Evolutionary conservation across 2,329 filamentous ascomycete species (phyloP), one percentile per base, ranked within the genome.

Genomic region (Metarhizium brunneum): DNA sequence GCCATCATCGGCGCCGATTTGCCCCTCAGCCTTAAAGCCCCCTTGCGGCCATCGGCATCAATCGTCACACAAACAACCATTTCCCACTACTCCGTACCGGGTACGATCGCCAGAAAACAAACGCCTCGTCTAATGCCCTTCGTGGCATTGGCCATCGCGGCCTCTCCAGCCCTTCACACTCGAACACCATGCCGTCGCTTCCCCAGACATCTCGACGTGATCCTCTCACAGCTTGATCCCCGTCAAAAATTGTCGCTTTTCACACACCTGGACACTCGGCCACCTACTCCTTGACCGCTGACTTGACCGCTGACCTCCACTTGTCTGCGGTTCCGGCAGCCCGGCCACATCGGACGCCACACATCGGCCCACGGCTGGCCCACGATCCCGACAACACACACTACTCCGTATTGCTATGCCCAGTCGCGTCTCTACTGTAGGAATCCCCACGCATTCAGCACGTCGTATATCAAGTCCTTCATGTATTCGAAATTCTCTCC

Each of bases 401-500:
- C 25, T 25, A 25, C 25, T 25, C 25, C 25, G 25, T 25, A 36
- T 6, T 8, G 35, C 7, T 36, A 10, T 36, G 35, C 35, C 13
- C 35, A 13, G 7, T 36, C 35, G 35, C 43, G n/a, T 5, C 43
- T n/a, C 18, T 20, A n/a, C 45, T 16, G 13, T 30, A 6, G 20
- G 20, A 48, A 30, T 6, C 25, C 45, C 20, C 45, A 48, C 18
- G 45, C 45, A 16, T n/a, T 4, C 45, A 30, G 30, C 5, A 48
- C 30, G 25, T 48, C 20, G 18, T 4, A 29, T 29, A 30, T 29
- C 45, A 48, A 57, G 54, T 50, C 47, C 29, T 8, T 54, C 14
- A 36, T 14, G 18, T 58, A 50, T 42, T 49, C 45, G 47, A 60
- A 56, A 38, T 58, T 63, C 30, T 56, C 59, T 47, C 61, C 53